These are phyloP conservation scores for Candida saitoana DNA, from an alignment of 805 yeast species.

Conservation along the genomic window DNA sequence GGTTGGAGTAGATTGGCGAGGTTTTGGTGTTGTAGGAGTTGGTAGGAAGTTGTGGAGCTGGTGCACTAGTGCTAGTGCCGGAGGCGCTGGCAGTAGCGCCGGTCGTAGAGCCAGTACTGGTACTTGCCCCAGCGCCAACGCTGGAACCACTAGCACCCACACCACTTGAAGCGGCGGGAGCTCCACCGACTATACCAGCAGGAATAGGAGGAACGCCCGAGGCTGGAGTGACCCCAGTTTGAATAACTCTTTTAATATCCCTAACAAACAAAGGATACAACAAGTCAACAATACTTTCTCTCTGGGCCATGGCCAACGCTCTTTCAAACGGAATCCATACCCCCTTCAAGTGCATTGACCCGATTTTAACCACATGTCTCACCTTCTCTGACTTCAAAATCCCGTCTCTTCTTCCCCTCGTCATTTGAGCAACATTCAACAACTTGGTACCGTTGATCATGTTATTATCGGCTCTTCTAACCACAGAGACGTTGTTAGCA, in stretches of 20 bases:
- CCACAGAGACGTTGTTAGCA: constrained; percentile 75
- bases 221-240: constrained; percentile 41
- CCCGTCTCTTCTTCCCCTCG: constrained; percentile 39
- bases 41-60: neutral
- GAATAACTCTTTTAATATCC: constrained; percentile 59
- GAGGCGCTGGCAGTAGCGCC: constrained; percentile 4
- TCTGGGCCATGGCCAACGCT: constrained; percentile 75
- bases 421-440: constrained; percentile 36
- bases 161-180: neutral
- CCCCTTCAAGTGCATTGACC: constrained; percentile 39
- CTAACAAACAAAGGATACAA: constrained; percentile 68
- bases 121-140: neutral
- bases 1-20: constrained; percentile 4
- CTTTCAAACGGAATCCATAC: constrained; percentile 67
- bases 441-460: constrained; percentile 80
- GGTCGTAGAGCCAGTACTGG: too few species aligned
- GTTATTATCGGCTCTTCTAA: constrained; percentile 78
- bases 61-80: neutral
- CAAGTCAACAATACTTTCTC: constrained; percentile 67
- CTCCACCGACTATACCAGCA: neutral
- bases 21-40: neutral
- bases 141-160: neutral
- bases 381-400: constrained; percentile 32
- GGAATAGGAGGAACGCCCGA: constrained; percentile 12
- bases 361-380: constrained; percentile 29